A percentile compares a stretch with the other conserved stretches of the same genome.
These are phyloP conservation scores for Exophiala sideris DNA, from an alignment of 2,329 filamentous ascomycete species.

Conservation along the genomic window DNA sequence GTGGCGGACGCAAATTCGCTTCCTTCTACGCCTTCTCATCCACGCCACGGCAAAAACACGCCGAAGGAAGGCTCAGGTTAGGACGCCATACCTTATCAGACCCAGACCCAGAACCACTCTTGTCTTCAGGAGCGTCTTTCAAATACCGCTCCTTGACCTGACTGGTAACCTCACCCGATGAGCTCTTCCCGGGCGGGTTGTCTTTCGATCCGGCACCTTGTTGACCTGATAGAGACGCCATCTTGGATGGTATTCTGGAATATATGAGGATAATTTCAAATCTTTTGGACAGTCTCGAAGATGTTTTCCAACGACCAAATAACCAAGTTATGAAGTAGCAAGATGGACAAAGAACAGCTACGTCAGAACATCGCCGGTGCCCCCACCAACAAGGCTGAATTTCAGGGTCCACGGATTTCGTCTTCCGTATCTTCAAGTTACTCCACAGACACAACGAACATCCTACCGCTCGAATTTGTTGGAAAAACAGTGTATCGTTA, in stretches of 20 bases:
- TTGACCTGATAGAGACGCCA: constrained; percentile 1
- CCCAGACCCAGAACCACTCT: background rate
- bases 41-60: too few relatives aligned
- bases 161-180: background rate
- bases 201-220: background rate
- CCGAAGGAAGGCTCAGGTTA: too few relatives aligned
- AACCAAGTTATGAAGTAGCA: background rate
- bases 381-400: too few relatives aligned
- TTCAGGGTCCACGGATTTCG: too few relatives aligned
- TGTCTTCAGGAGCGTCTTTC: background rate
- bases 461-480: background rate
- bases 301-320: background rate
- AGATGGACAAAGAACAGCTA: background rate
- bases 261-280: background rate
- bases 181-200: background rate
- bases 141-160: background rate
- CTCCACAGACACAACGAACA: background rate
- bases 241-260: background rate
- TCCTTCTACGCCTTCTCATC: too few relatives aligned
- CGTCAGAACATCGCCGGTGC: background rate
- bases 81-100: background rate
- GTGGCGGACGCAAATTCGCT: too few relatives aligned
- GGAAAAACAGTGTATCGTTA: background rate
- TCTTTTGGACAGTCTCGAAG: background rate
- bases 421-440: background rate